phyloP scores from a whole-genome alignment of 2,329 filamentous ascomycete species.

The Colletotrichum zoysiae region DNA sequence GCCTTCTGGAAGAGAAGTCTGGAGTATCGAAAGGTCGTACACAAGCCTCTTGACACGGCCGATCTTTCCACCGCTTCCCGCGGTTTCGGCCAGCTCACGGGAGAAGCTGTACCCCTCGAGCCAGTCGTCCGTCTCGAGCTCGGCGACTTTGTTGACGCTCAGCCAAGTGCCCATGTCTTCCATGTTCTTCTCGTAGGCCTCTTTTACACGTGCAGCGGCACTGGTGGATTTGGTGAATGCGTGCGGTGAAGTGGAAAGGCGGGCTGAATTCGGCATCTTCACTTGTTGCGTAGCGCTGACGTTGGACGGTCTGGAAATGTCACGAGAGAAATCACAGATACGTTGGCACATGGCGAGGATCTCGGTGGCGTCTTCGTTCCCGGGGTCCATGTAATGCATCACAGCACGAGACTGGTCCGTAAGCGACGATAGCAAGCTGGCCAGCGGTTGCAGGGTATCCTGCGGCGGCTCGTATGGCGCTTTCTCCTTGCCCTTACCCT shows the following conservation, averaged over 20 bases:
- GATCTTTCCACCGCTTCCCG: background rate
- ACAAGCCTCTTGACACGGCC: conserved; percentile 61
- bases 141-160: background rate
- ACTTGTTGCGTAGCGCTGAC: background rate
- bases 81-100: background rate
- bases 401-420: conserved; percentile 5
- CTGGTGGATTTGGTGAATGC: background rate
- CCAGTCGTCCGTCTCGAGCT: conserved; percentile 1
- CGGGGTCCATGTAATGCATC: background rate
- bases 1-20: conserved; percentile 61
- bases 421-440: background rate
- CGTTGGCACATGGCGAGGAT: background rate
- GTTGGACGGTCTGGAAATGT: background rate
- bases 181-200: background rate
- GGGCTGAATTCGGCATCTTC: background rate
- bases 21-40: conserved; percentile 59
- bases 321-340: background rate
- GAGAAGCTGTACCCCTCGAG: background rate
- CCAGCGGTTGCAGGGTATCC: conserved; percentile 3
- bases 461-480: background rate
- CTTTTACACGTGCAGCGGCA: background rate
- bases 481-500: conserved; percentile 11
- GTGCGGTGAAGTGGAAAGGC: background rate
- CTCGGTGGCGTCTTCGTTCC: too few species aligned
- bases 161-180: background rate